Evolutionary conservation across 257 asterid genomes (phyloP).

Genomic region (Solanum microdontum): DNA sequence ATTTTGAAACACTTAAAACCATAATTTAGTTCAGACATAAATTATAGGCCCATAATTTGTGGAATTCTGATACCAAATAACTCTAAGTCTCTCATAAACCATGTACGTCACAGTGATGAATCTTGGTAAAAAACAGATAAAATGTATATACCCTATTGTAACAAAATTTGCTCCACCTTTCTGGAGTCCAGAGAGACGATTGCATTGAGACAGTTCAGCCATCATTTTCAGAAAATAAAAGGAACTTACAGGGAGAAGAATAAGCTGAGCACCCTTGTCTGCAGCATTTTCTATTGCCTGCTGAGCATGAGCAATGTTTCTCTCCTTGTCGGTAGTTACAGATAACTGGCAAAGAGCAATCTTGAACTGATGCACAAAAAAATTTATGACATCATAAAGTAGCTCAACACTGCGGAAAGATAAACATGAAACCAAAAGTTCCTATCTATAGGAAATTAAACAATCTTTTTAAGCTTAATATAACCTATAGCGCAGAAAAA

Average conservation of each 20-base stretch:
- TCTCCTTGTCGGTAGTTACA: conserved; percentile 55
- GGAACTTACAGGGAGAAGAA: conserved; percentile 66
- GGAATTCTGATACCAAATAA: not conserved
- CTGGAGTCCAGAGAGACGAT: not conserved
- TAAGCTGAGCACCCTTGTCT: conserved; percentile 55
- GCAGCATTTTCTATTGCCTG: conserved; percentile 57
- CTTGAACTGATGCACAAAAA: conserved; percentile 50
- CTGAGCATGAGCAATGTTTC: conserved; percentile 58
- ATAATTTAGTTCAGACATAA: not conserved
- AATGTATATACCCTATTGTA: not conserved
- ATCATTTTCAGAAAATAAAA: not conserved
- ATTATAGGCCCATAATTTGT: not conserved
- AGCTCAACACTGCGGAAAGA: not conserved
- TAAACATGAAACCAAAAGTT: not conserved
- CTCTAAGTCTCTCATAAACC: not conserved
- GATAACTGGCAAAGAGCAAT: conserved; percentile 77
- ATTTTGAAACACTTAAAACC: not conserved
- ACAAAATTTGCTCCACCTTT: not conserved
- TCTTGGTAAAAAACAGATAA: not conserved
- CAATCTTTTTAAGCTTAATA: not conserved
- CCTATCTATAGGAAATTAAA: not conserved
- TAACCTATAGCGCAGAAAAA: not conserved
- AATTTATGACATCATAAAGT: not conserved
- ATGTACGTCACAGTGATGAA: not conserved
- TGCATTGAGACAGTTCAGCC: not conserved